Base-by-base conservation (phyloP, 2,329 filamentous ascomycete genomes). In the Trichophyton rubrum region DNA sequence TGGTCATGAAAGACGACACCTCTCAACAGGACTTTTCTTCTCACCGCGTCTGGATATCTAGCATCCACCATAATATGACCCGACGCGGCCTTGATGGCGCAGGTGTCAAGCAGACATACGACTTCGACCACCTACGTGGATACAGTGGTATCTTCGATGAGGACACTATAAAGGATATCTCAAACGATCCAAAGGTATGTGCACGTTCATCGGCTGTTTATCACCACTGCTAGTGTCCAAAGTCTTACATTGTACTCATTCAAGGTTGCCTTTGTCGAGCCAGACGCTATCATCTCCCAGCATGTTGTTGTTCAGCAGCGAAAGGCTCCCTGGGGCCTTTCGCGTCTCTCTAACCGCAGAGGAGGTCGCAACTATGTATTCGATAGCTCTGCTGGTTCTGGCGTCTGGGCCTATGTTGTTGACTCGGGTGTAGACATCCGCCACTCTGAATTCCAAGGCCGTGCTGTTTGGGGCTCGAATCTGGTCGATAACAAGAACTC, bases 361-460 rank as follows among this genome's bases (percentile, higher is more conserved):
- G 43, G 27, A 30, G 51, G 45, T 3, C 43, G 22, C 30, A 62
- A 67, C 61, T 75, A 74, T 62, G 61, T 67, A 57, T 75, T 73
- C 56, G 73, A 74, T 62, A 65, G 63, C 15, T 66, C 61, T 35
- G 71, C 70, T 15, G 72, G 73, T 22, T 59, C 66, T 5, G 72
- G 68, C 38, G 69, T 69, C 55, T 71, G 68, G 51, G 68, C 67
- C 38, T 75, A 75, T 35, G 67, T 73, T 4, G 67, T 75, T 33
- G 73, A 75, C 61, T 72, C 67, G 13, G 73, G 73, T 13, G 71
- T 74, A 61, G 68, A 71, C 30, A 66, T 64, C 8, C 40, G 59
- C 1, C 70, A 74, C 60, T 1, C 63, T 15, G 70, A 74, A 40
- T 75, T 75, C 43, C 70, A 64, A 3, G 72, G 70, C 55, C 70